Base-by-base conservation (phyloP, 2,329 filamentous ascomycete genomes). In the Botrytis aclada region DNA sequence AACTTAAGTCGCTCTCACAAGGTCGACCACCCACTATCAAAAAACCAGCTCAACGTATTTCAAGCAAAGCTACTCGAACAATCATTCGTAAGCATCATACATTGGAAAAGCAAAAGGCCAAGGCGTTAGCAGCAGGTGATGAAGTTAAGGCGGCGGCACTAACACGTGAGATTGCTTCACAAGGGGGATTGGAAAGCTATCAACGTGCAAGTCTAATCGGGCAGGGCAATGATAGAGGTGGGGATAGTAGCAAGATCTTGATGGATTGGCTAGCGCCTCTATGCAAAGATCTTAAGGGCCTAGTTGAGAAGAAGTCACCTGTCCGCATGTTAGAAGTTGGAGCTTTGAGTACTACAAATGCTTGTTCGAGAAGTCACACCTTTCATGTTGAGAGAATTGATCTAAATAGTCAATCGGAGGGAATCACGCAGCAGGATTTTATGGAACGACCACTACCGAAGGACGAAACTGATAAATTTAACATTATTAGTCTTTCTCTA, bases 371-470 rank as follows among this genome's bases (percentile, higher is more conserved):
- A 74, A 92, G 91, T 74, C 86, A 86, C 10, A 80, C 88, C 61
- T 92, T 98, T 78, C 85, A 92, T 51, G 89, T 97, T 78, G 88
- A 90, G 74, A 89, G 94, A 76, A 98, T 99, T 81, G 96, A 99
- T 80, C 84, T 99, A 72, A 93, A 97, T 82, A 96, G 94, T 74
- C 94, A 97, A 80, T 91, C 90, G 64, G 86, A 91, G 1, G 90
- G 89, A 0, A 99, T 99, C 76, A 81, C 90, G 73, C 90, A 97
- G 81, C 94, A 98, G 80, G 94, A 99, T 81, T 98, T 99, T 80
- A 97, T 99, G 95, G 84, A 93, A 77, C 87, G 94, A 39, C 93
- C 94, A 0, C 82, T 95, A 4, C 95, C 95, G 0, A 81, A 80
- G 8, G 81, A 86, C 34, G 84, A 87, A 9, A 81, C 84, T 0